Evolutionary conservation across 1,284 basidiomycete species (phyloP), one percentile per base, ranked within the genome.

Genomic region (Malassezia psittaci): DNA sequence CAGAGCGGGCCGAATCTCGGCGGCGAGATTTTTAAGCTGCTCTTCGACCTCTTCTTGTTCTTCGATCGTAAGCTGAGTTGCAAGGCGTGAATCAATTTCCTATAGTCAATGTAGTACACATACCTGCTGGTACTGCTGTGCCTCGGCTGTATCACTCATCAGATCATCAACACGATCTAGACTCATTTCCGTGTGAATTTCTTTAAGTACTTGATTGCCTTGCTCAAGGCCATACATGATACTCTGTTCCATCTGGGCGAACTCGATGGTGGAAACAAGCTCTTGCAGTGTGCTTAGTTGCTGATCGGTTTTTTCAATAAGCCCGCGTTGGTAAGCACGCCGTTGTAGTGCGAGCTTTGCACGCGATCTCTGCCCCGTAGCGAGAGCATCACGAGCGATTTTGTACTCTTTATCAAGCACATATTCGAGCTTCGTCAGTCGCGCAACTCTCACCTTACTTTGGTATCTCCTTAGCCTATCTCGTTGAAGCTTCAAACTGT

Each of bases 391-490:
- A 74, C 83, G 86, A 9, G 93, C 93, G 59, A 96, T 88, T 64
- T 84, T 85, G 65, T 88, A 83, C 76, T 98, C 94, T 46, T 87
- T 81, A 55, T 89, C 85, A 48, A 94, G 81, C 6, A 96, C 79
- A 19, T 79, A 79, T 79, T 96, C 87, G 59, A 96, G 85, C 93
- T 96, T 61, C 51, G 34, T 35, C 34, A 52, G 37, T 38, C 18
- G 24, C 51, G 6, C 8, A n/a, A 21, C 35, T 13, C 80, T 38
- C 60, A 88, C 93, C 81, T 86, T 85, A 78, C 85, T 88, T 81
- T 93, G 90, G 70, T 96, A 98, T 75, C 91, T 89, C 74, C 83
- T 86, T 60, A 98, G 79, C 75, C 91, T 93, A 77, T 98, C 94
- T 42, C 94, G 81, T 76, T 98, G 93, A 47, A 94, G 77, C 77